These are phyloP conservation scores for Porcisia hertigi DNA, from an alignment of 208 protist genomes.

Conservation along the genomic window DNA sequence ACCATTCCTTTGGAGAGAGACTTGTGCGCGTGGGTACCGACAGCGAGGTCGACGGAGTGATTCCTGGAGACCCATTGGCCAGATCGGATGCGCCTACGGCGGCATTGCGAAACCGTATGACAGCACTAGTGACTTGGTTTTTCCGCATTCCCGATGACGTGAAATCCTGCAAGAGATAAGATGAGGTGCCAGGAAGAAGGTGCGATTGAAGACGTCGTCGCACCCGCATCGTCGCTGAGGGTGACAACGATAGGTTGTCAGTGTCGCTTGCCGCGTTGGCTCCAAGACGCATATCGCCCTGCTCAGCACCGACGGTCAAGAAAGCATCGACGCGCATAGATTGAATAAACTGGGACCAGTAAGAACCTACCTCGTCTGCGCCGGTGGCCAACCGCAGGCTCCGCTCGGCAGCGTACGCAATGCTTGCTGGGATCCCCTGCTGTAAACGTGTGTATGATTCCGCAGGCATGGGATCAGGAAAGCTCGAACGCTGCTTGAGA, in stretches of 20 bases:
- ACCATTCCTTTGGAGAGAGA: conserved; percentile 12
- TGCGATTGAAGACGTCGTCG: background rate
- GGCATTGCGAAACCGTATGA: background rate
- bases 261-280: background rate
- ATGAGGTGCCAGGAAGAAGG: background rate
- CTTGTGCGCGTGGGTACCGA: background rate
- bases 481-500: background rate
- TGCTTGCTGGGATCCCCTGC: background rate
- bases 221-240: background rate
- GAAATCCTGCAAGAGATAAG: conserved; percentile 8
- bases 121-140: background rate
- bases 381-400: conserved; percentile 16
- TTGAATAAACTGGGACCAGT: conserved; percentile 24
- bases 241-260: background rate
- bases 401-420: background rate
- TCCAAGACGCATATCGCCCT: background rate
- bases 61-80: background rate
- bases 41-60: background rate
- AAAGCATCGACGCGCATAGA: background rate
- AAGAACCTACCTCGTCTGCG: conserved; percentile 8
- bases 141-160: background rate
- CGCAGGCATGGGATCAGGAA: background rate
- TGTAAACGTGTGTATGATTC: background rate
- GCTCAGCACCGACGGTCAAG: background rate
- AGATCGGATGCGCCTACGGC: background rate